A percentile compares a stretch with the other conserved stretches of the same genome.
Evolutionary conservation across 2,329 filamentous ascomycete genomes (phyloP).

Genomic region (Pestalotiopsis fici): DNA sequence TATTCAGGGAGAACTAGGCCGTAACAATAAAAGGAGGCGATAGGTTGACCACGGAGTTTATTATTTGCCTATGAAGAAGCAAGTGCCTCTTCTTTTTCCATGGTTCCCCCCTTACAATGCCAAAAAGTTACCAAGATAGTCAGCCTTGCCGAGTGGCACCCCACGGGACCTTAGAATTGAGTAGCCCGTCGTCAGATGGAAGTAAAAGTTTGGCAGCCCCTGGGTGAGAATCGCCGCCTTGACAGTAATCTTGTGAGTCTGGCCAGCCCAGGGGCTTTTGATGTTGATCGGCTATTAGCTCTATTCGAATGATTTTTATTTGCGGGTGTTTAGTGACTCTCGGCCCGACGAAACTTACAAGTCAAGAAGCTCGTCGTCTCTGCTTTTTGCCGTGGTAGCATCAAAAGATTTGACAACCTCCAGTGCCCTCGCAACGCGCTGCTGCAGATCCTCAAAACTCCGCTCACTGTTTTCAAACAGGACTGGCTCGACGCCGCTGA

Average conservation of each 20-base stretch:
- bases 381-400: conserved; percentile 17
- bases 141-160: conserved; percentile 59
- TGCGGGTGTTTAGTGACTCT: background rate
- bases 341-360: too few species aligned
- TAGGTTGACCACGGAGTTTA: too few species aligned
- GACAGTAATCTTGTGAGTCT: background rate
- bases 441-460: conserved; percentile 31
- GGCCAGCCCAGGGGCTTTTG: conserved; percentile 43
- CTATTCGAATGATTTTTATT: background rate
- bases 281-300: background rate
- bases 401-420: conserved; percentile 24
- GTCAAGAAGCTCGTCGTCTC: conserved; percentile 30
- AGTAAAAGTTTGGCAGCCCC: conserved; percentile 39
- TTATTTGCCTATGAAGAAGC: too few species aligned
- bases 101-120: too few species aligned
- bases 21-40: too few species aligned
- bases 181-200: conserved; percentile 61
- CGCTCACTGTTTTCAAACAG: conserved; percentile 28
- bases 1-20: too few species aligned
- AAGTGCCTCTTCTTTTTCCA: too few species aligned
- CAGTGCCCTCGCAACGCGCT: conserved; percentile 31
- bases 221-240: background rate
- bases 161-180: conserved; percentile 61
- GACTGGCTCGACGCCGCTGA: conserved; percentile 33
- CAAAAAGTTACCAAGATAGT: conserved; percentile 38